Percentiles rank a stretch among this genome's conserved stretches.
phyloP scores from a whole-genome alignment of 2,329 filamentous ascomycete genomes.

The Colletotrichum sansevieriae region DNA sequence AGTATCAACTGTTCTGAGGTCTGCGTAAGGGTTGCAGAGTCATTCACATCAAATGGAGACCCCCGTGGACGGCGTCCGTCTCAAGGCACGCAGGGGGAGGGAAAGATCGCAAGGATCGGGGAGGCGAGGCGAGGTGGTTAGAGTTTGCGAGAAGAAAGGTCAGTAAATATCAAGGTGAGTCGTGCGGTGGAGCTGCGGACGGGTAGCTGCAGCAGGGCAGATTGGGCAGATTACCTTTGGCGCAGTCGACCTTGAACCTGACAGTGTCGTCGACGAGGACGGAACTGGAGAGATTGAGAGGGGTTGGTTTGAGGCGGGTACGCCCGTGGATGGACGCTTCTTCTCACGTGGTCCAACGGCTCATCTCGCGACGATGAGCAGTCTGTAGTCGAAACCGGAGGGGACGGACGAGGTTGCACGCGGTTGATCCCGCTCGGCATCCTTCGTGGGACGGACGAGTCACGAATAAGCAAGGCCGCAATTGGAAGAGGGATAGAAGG shows the following conservation, averaged over 20 bases:
- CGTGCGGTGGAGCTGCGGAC: neutral
- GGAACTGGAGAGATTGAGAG: no score
- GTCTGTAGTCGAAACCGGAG: conserved; percentile 9
- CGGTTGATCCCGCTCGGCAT: conserved; percentile 19
- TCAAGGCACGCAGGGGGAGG: neutral
- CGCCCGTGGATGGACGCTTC: conserved; percentile 5
- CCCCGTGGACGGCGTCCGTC: neutral
- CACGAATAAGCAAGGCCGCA: conserved; percentile 2
- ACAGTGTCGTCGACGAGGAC: neutral
- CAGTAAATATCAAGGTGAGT: neutral
- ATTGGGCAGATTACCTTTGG: conserved; percentile 5
- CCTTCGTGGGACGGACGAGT: neutral
- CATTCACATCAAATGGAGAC: neutral
- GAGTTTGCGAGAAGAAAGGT: conserved; percentile 19
- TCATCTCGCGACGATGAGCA: neutral
- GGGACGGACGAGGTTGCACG: conserved; percentile 1
- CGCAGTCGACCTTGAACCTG: neutral
- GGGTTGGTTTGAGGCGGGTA: neutral
- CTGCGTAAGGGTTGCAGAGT: neutral
- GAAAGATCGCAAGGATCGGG: neutral
- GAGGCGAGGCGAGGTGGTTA: conserved; percentile 4
- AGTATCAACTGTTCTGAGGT: neutral
- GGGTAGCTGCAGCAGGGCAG: conserved; percentile 15
- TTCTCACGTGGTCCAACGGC: neutral
- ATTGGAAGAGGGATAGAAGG: neutral